Evolutionary conservation across 2,329 filamentous ascomycete genomes (phyloP).

Genomic region (Ophiosphaerella korrae): DNA sequence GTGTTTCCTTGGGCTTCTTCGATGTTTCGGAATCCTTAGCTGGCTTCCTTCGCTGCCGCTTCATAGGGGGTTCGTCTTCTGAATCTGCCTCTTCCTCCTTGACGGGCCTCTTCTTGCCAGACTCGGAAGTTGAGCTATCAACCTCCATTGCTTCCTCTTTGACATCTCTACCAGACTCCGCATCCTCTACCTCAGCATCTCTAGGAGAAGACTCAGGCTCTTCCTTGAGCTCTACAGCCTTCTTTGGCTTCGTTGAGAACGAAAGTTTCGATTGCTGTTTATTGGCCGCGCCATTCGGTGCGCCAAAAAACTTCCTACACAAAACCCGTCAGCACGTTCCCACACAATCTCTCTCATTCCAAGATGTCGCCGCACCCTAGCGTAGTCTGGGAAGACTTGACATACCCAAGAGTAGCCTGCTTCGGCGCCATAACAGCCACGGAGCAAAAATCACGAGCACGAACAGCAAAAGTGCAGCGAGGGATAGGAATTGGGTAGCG

Average conservation of each 20-base stretch:
- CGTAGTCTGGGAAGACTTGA: slow-evolving; percentile 73
- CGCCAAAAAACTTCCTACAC: slow-evolving; percentile 82
- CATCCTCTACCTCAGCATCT: slow-evolving; percentile 19
- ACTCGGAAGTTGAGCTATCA: slow-evolving; percentile 26
- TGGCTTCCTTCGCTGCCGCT: slow-evolving; percentile 42
- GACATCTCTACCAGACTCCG: slow-evolving; percentile 10
- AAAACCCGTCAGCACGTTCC: slow-evolving; percentile 10
- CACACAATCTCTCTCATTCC: not conserved
- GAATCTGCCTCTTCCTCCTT: slow-evolving; percentile 40
- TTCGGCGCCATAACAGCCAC: slow-evolving; percentile 59
- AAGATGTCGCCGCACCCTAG: slow-evolving; percentile 64
- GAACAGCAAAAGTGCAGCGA: slow-evolving; percentile 3
- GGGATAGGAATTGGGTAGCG: not conserved
- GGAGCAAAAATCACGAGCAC: slow-evolving; percentile 12
- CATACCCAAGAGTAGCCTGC: slow-evolving; percentile 89
- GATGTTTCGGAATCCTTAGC: slow-evolving; percentile 22
- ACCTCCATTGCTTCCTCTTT: slow-evolving; percentile 38
- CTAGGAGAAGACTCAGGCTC: slow-evolving; percentile 26
- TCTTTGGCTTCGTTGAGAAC: slow-evolving; percentile 64
- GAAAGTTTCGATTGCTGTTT: slow-evolving; percentile 79
- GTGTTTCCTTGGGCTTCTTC: slow-evolving; percentile 21
- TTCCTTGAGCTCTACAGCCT: slow-evolving; percentile 22
- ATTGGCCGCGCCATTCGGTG: slow-evolving; percentile 63
- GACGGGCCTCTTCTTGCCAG: slow-evolving; percentile 37
- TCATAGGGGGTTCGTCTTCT: slow-evolving; percentile 45